Evolutionary conservation across 768 basidiomycete species (phyloP), one percentile per base, ranked within the genome.

Genomic region (Termitomyces eurrhizus): DNA sequence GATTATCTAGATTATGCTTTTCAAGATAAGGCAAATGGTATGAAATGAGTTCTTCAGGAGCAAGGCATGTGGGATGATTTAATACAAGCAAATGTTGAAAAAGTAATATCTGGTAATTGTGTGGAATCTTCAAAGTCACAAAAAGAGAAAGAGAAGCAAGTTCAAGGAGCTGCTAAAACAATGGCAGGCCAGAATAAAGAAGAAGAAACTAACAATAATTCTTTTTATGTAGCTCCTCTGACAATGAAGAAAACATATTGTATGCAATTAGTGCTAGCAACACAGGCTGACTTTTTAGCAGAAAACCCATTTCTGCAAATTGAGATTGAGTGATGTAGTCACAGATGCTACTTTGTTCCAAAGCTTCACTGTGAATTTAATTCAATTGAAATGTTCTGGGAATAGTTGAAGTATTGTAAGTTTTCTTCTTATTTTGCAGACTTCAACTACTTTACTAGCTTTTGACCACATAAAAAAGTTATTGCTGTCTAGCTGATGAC

Each of bases 281-380:
- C 7, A 9, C 48, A 49, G 16, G 48, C 59, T 8, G 69, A 67
- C 49, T 67, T 68, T 14, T 42, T 46, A 32, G 36, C 55, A 32
- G 64, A 69, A 33, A 68, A 65, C 11, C 63, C 67, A 52, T 50
- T 65, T 18, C 24, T 69, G 4, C 64, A 68, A 32, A 33, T 56
- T 13, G 36, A 57, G 3, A 54, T 54, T 36, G 21, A 39, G 53
- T 0, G 9, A 7, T 5, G 21, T 29, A 16, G 37, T 41, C 39
- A 54, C 24, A 42, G 42, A 14, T 42, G 8, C 6, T 54, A 54
- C 53, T 42, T 39, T 16, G 8, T 42, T 2, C 39, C 24, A 18
- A 54, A 54, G 24, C 54, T 46, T 58, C 44, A 51, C 9, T 51
- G 50, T 35, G 18, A 51, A 35, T 11, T 35, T 2, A 52, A 59